phyloP scores from a whole-genome alignment of 2,329 filamentous ascomycete genomes.

The Pseudogymnoascus sp. region DNA sequence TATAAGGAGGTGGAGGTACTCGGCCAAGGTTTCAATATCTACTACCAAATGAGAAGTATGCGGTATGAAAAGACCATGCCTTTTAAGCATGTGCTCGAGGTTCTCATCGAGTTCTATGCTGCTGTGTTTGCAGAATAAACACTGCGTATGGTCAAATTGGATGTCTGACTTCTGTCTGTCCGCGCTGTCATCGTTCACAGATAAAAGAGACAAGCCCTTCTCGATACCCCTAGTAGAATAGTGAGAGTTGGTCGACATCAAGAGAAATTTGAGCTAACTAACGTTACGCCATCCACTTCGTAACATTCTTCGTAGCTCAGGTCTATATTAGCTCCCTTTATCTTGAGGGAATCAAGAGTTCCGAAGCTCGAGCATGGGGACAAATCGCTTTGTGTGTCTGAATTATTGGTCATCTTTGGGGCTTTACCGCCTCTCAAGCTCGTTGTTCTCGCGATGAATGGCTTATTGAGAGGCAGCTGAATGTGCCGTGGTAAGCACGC shows the following conservation, averaged over 20 bases:
- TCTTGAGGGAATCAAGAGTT: neutral
- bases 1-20: constrained; percentile 41
- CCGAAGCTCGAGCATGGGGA: neutral
- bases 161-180: constrained; percentile 7
- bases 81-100: constrained; percentile 39
- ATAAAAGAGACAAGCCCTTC: constrained; percentile 1
- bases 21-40: constrained; percentile 38
- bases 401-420: neutral
- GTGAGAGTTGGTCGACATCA: neutral
- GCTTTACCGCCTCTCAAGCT: neutral
- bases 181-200: neutral
- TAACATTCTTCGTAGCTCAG: neutral
- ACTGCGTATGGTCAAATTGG: constrained; percentile 27
- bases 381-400: neutral
- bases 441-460: neutral
- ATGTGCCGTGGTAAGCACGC: neutral
- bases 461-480: neutral
- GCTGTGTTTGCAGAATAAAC: constrained; percentile 35
- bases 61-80: constrained; percentile 39
- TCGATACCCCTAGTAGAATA: constrained; percentile 5
- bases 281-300: neutral
- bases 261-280: neutral
- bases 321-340: neutral
- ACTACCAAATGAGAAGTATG: constrained; percentile 33
- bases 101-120: constrained; percentile 30